Percentiles rank a stretch among this genome's conserved stretches.
phyloP scores from a whole-genome alignment of 129 eudicot genomes.

The Arctium minus region DNA sequence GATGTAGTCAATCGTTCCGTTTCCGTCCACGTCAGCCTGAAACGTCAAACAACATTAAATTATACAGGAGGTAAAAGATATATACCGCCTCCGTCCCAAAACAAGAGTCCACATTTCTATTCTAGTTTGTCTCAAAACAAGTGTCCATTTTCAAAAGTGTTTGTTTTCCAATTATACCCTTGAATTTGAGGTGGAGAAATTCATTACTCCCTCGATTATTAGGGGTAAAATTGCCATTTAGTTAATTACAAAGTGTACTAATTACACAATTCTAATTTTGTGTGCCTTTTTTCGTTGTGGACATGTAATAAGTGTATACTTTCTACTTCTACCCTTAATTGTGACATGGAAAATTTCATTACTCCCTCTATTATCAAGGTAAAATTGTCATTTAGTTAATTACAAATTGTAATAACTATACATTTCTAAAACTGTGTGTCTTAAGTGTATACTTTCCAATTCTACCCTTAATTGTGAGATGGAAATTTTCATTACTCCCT shows the following conservation, averaged over 20 bases:
- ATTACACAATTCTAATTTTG: not conserved
- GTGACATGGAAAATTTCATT: not conserved
- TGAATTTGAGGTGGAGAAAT: not conserved
- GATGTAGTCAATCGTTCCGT: conserved; percentile 52
- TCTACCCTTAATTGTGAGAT: not conserved
- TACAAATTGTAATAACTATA: not conserved
- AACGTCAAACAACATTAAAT: not conserved
- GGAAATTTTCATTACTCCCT: not conserved
- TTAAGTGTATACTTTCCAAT: not conserved
- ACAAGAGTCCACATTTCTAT: not conserved
- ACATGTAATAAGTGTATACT: not conserved
- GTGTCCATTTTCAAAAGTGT: not conserved
- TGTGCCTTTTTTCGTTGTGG: not conserved
- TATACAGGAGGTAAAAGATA: not conserved
- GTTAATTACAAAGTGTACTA: not conserved
- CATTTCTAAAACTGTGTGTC: not conserved
- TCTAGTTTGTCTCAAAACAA: not conserved
- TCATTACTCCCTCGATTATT: not conserved
- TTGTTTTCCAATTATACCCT: not conserved
- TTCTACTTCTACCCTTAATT: not conserved
- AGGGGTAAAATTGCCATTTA: not conserved
- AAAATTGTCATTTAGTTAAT: not conserved
- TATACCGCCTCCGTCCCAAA: not conserved
- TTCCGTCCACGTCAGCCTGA: conserved; percentile 62
- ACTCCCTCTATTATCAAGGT: not conserved